Evolutionary conservation across 768 basidiomycete species (phyloP), one percentile per base, ranked within the genome.

Genomic region (Fibroporia radiculosa): DNA sequence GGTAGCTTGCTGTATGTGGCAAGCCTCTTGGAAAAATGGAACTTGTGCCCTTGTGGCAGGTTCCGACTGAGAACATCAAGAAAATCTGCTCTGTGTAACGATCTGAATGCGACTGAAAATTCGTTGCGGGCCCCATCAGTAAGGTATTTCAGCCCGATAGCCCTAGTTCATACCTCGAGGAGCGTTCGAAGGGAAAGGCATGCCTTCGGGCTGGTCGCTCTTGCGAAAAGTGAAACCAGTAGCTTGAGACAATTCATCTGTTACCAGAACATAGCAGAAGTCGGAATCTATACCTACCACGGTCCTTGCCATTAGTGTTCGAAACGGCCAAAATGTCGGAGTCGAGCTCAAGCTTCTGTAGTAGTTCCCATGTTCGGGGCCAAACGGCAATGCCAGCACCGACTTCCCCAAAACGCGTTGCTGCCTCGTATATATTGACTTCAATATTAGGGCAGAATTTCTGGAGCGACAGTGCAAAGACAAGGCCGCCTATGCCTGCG

Each of bases 71-170:
- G 52, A 7, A 58, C 44, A 36, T 50, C 46, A 3, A 61, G 43
- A 49, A 61, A 44, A 22, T 61, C 57, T 6, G 59, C 55, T 20
- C 59, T 46, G 42, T 61, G 59, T 48, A 61, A n/a, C n/a, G n/a
- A n/a, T n/a, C n/a, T n/a, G n/a, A n/a, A n/a, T n/a, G n/a, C n/a
- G n/a, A n/a, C n/a, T n/a, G n/a, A n/a, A n/a, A n/a, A n/a, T n/a
- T n/a, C n/a, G n/a, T n/a, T n/a, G n/a, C n/a, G n/a, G n/a, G n/a
- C n/a, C n/a, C n/a, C n/a, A n/a, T n/a, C n/a, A n/a, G n/a, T n/a
- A n/a, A n/a, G n/a, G n/a, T n/a, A n/a, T n/a, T n/a, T n/a, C n/a
- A n/a, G n/a, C n/a, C n/a, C n/a, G n/a, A n/a, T n/a, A n/a, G n/a
- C n/a, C n/a, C n/a, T n/a, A n/a, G n/a, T n/a, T n/a, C n/a, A n/a